Conservation (phyloP, 805 yeast species). For the Millerago galiae region DNA sequence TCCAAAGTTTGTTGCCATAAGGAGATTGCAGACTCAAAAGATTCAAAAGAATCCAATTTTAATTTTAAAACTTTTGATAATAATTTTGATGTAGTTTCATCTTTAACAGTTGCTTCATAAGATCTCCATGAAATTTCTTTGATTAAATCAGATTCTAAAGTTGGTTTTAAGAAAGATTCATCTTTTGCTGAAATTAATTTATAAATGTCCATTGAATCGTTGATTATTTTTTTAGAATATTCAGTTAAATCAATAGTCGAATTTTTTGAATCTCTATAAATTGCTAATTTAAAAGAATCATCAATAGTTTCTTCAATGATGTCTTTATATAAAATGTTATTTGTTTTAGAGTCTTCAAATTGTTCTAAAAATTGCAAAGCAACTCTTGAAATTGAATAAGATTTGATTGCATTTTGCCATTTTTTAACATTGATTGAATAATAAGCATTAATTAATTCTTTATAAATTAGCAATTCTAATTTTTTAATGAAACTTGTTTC, state of each 20-base stretch:
- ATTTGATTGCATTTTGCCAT: slow-evolving; percentile 47
- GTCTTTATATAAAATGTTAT: slow-evolving; percentile 40
- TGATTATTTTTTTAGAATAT: slow-evolving; percentile 38
- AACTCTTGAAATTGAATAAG: slow-evolving; percentile 56
- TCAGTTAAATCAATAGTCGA: slow-evolving; percentile 43
- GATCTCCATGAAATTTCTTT: slow-evolving; percentile 51
- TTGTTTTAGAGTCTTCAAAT: slow-evolving; percentile 12
- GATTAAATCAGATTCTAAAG: slow-evolving; percentile 28
- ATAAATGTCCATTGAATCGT: slow-evolving; percentile 32
- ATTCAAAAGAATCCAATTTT: slow-evolving; percentile 29
- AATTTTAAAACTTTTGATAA: slow-evolving; percentile 37
- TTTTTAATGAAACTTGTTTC: slow-evolving; percentile 31
- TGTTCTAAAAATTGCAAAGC: slow-evolving; percentile 48
- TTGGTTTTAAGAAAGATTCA: slow-evolving; percentile 14
- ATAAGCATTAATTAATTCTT: slow-evolving; percentile 48
- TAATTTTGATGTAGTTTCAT: slow-evolving; percentile 65
- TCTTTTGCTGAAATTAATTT: slow-evolving; percentile 33
- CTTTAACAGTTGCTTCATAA: slow-evolving; percentile 56
- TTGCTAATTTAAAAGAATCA: slow-evolving; percentile 54
- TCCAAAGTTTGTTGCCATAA: slow-evolving; percentile 70
- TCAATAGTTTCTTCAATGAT: slow-evolving; percentile 54
- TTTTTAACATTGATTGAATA: slow-evolving; percentile 44
- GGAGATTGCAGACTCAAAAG: slow-evolving; percentile 50
- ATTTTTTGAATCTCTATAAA: slow-evolving; percentile 33
- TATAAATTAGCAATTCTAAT: slow-evolving; percentile 33